phyloP scores from a whole-genome alignment of 192 early-diverging fungal genomes.

The Rhizoclosmatium sp. region DNA sequence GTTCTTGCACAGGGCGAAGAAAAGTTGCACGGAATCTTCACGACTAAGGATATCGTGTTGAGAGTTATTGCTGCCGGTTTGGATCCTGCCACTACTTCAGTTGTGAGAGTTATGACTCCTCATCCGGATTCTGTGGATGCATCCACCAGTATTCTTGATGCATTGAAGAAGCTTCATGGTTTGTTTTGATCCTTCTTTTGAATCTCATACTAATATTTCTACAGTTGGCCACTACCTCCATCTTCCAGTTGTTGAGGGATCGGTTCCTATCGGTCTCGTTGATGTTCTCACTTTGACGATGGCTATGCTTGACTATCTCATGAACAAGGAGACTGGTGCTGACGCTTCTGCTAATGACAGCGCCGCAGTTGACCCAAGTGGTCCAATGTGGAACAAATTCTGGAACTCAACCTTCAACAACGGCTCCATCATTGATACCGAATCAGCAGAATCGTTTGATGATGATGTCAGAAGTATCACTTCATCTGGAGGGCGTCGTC shows the following conservation, averaged over 20 bases:
- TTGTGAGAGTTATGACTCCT: slow-evolving; percentile 95
- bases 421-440: slow-evolving; percentile 29
- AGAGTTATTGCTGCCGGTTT: slow-evolving; percentile 67
- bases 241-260: slow-evolving; percentile 56
- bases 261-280: slow-evolving; percentile 49
- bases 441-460: slow-evolving; percentile 14
- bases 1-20: slow-evolving; percentile 48
- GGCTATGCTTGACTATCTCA: slow-evolving; percentile 48
- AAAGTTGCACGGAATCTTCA: slow-evolving; percentile 90
- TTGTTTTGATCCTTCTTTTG: neutral
- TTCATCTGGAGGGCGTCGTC: neutral
- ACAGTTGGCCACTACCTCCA: slow-evolving; percentile 53
- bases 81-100: slow-evolving; percentile 88
- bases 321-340: slow-evolving; percentile 30
- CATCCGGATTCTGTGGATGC: slow-evolving; percentile 57
- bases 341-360: neutral
- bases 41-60: slow-evolving; percentile 72
- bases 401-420: slow-evolving; percentile 51
- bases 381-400: slow-evolving; percentile 58
- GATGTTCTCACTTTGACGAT: slow-evolving; percentile 61
- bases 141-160: slow-evolving; percentile 52
- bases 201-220: neutral
- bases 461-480: slow-evolving; percentile 13
- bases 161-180: slow-evolving; percentile 59
- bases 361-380: neutral